Conservation (phyloP, 73 alveolate species). For the Uronychia binucleata region DNA sequence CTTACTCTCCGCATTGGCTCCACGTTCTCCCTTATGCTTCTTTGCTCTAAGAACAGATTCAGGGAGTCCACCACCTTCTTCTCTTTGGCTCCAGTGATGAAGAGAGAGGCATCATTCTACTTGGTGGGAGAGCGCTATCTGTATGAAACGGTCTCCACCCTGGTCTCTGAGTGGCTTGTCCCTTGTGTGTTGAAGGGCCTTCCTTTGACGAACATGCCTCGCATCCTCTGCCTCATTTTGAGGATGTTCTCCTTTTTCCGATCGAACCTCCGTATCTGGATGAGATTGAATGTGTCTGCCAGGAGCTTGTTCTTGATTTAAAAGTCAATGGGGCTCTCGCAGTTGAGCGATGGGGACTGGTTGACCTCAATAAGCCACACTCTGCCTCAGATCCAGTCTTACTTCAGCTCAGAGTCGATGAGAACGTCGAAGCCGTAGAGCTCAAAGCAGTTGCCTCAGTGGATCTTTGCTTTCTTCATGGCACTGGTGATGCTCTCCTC, state of each 20-base stretch:
- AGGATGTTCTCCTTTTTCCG: constrained; percentile 46
- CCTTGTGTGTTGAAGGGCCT: background rate
- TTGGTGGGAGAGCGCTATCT: background rate
- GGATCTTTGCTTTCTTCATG: constrained; percentile 1
- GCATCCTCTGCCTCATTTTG: constrained; percentile 30
- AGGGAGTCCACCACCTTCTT: background rate
- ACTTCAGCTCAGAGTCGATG: constrained; percentile 29
- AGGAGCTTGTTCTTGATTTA: constrained; percentile 12
- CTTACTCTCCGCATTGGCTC: background rate
- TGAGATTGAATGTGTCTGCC: constrained; percentile 39
- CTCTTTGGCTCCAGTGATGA: background rate
- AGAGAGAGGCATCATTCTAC: background rate
- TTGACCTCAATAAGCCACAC: constrained; percentile 32
- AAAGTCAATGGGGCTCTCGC: constrained; percentile 27
- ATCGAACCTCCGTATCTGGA: constrained; percentile 58
- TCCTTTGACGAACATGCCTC: background rate
- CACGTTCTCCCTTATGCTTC: background rate
- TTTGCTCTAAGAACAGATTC: background rate
- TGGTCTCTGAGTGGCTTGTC: background rate
- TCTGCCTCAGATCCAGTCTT: background rate
- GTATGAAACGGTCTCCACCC: background rate
- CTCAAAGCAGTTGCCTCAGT: constrained; percentile 33
- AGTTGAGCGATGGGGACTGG: constrained; percentile 25
- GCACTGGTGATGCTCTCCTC: constrained; percentile 3
- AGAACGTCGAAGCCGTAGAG: constrained; percentile 33